phyloP scores from a whole-genome alignment of 2,329 filamentous ascomycete species.

The Fusarium mexicanum region DNA sequence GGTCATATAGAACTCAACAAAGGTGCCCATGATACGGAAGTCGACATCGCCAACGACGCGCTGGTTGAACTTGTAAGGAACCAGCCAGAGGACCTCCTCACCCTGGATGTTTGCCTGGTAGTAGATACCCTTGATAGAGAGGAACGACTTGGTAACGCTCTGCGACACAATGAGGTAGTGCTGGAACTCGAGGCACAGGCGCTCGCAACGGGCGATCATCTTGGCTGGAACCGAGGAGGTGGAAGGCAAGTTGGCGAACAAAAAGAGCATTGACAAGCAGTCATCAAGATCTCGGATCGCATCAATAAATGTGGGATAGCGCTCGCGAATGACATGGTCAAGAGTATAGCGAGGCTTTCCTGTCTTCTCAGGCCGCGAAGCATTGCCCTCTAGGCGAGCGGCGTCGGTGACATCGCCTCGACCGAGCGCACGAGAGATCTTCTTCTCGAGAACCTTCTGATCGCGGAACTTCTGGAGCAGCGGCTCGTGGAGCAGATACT shows the following conservation, averaged over 20 bases:
- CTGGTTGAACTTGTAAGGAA: constrained; percentile 98
- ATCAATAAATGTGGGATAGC: constrained; percentile 96
- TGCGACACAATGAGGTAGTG: constrained; percentile 96
- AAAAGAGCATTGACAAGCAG: constrained; percentile 94
- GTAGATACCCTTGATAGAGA: constrained; percentile 99
- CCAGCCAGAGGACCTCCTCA: constrained; percentile 96
- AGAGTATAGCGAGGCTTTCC: constrained; percentile 89
- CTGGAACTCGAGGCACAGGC: constrained; percentile 93
- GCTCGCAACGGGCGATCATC: constrained; percentile 94
- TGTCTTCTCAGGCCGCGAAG: constrained; percentile 87
- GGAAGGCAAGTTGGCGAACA: constrained; percentile 95
- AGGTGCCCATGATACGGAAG: constrained; percentile 99
- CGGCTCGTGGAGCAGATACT: constrained; percentile 97
- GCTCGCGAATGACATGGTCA: constrained; percentile 96
- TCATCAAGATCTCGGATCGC: constrained; percentile 95
- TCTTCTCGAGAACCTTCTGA: constrained; percentile 96
- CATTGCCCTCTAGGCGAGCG: constrained; percentile 85
- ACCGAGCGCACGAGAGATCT: constrained; percentile 92
- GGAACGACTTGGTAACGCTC: constrained; percentile 92
- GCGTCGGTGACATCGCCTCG: constrained; percentile 92
- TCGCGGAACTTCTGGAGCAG: constrained; percentile 95
- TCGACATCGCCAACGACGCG: constrained; percentile 92
- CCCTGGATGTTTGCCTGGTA: constrained; percentile 98
- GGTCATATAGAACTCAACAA: constrained; percentile 98
- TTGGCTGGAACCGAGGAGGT: constrained; percentile 90